Conservation (phyloP, 2,329 filamentous ascomycete genomes). For the Pseudogymnoascus sp. region DNA sequence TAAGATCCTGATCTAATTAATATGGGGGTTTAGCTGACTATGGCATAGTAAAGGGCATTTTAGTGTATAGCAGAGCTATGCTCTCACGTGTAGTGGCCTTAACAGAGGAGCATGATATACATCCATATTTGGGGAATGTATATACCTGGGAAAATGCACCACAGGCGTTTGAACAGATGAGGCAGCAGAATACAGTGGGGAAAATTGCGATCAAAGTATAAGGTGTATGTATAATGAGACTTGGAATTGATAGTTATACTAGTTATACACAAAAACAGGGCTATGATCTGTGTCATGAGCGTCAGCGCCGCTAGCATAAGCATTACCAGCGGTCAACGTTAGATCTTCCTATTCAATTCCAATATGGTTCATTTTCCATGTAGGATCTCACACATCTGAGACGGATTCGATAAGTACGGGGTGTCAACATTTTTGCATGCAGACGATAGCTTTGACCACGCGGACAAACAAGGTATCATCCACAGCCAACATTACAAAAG, state of each 20-base stretch:
- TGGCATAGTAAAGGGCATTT: neutral
- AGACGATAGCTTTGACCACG: neutral
- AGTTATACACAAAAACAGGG: neutral
- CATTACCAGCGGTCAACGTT: neutral
- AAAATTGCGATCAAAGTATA: constrained; percentile 12
- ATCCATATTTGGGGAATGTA: constrained; percentile 1
- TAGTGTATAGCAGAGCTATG: neutral
- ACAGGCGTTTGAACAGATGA: neutral
- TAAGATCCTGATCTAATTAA: neutral
- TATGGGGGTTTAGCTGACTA: neutral
- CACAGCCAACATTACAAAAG: neutral
- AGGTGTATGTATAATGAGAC: neutral
- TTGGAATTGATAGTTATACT: neutral
- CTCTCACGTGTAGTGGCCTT: neutral
- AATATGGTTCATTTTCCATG: neutral
- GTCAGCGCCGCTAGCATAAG: neutral
- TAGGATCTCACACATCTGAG: neutral
- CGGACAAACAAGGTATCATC: neutral
- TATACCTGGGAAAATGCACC: neutral
- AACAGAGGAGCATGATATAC: neutral
- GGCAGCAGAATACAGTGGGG: neutral
- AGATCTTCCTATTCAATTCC: neutral
- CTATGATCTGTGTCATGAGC: neutral
- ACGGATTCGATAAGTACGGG: neutral
- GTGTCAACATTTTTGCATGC: neutral